phyloP scores from a whole-genome alignment of 805 yeast genomes.

The Metschnikowia santaceciliae region DNA sequence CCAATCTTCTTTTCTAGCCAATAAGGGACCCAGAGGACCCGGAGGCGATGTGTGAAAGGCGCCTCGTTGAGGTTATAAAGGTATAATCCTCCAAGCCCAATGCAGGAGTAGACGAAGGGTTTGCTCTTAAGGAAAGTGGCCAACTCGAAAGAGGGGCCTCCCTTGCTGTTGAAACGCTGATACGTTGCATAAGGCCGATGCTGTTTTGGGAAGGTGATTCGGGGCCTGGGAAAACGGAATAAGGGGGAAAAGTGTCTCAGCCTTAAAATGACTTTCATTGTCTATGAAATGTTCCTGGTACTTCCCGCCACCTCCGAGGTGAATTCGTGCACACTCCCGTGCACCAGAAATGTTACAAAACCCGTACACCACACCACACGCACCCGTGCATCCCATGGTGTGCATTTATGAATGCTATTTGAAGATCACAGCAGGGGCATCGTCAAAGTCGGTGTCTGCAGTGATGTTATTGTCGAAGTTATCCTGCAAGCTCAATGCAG shows the following conservation, averaged over 20 bases:
- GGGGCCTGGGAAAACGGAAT: not conserved
- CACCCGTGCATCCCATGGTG: not conserved
- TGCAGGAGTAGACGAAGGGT: conserved; percentile 30
- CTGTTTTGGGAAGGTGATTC: not conserved
- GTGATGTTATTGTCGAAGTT: conserved; percentile 19
- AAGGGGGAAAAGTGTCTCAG: not conserved
- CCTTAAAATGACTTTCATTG: no score
- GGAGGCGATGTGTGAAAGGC: conserved; percentile 68
- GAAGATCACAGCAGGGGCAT: conserved; percentile 18
- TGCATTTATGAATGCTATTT: conserved; percentile 6
- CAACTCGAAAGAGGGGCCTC: conserved; percentile 6
- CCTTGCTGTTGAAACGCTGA: conserved; percentile 15
- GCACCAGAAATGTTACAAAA: not conserved
- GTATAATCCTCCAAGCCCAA: conserved; percentile 19
- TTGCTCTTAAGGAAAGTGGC: conserved; percentile 21
- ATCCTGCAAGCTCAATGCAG: conserved; percentile 16
- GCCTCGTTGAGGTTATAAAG: conserved; percentile 61
- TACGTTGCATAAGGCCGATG: conserved; percentile 17
- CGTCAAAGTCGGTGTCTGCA: conserved; percentile 12
- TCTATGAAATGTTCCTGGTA: no score
- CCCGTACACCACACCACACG: not conserved
- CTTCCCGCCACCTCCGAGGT: no score
- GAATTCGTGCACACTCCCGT: no score
- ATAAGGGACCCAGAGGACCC: conserved; percentile 70
- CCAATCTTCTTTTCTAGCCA: conserved; percentile 64